Evolutionary conservation across 2,329 filamentous ascomycete genomes (phyloP), one percentile per base, ranked within the genome.

Genomic region (Xylariaceae sp.): DNA sequence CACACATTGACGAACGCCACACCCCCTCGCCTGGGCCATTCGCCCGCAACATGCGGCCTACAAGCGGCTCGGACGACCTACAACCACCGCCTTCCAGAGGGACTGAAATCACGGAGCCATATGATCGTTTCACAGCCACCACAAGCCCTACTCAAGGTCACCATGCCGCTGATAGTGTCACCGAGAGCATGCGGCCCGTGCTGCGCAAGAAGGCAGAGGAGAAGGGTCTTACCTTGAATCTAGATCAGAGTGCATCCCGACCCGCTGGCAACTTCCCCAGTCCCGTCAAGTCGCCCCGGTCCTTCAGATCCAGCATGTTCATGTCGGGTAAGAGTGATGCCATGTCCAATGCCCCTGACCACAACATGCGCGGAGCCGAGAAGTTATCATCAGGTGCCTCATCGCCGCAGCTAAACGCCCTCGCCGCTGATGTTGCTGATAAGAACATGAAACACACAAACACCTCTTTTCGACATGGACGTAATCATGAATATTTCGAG

Each of bases 401-500:
- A 3, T 89, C 90, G 9, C 90, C 90, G 2, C 80, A 79, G 43
- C 76, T 88, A 46, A 68, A 65, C 7, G 66, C 68, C 39, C 59
- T 66, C 11, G 51, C 55, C 14, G 49, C 62, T 57, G 54, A 53
- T 34, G 38, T 63, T 17, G 53, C 64, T 41, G 61, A 50, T 52
- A 60, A 48, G 47, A 64, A 56, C 40, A 43, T 57, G 19, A 53
- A 61, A 58, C 46, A 51, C 45, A 61, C 64, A 41, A 70, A 66
- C 45, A 60, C 73, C 22, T 73, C 73, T 42, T 59, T 69, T 19
- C 71, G 53, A 1, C 66, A 81, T 50, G 85, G 89, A 47, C 86
- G 81, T 59, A 96, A 97, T 63, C 88, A 93, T 71, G 84, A 97
- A 68, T 96, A 96, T 69, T 97, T 97, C 64, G 83, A 89, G 42